phyloP scores from a whole-genome alignment of 2,329 filamentous ascomycete species.

The Delphinella strobiligena region DNA sequence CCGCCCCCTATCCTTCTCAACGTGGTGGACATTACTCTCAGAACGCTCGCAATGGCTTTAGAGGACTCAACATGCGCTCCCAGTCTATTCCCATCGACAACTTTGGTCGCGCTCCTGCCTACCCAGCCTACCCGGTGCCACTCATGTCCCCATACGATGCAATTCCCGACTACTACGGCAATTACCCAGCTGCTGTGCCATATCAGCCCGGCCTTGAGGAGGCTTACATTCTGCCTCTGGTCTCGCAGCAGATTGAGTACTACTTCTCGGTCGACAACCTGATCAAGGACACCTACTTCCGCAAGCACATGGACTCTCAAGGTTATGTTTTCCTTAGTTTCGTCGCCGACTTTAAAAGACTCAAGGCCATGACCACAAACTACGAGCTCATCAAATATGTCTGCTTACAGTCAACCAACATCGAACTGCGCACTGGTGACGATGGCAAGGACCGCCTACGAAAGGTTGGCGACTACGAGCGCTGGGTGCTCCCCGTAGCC shows the following conservation, averaged over 20 bases:
- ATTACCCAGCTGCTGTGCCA: conserved; percentile 46
- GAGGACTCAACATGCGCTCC: conserved; percentile 42
- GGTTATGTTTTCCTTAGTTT: conserved; percentile 76
- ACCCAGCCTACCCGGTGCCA: conserved; percentile 18
- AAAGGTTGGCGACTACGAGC: conserved; percentile 61
- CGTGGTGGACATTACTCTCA: conserved; percentile 21
- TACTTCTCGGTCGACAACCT: conserved; percentile 96
- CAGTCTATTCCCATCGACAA: conserved; percentile 49
- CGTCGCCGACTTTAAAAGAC: conserved; percentile 76
- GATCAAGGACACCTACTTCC: conserved; percentile 81
- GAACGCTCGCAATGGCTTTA: conserved; percentile 30
- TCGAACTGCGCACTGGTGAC: conserved; percentile 64
- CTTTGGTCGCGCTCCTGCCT: conserved; percentile 31
- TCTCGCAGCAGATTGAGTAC: conserved; percentile 60
- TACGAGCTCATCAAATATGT: conserved; percentile 62
- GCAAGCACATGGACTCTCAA: conserved; percentile 87
- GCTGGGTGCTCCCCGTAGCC: conserved; percentile 62
- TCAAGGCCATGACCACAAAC: conserved; percentile 61
- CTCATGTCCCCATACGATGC: conserved; percentile 7
- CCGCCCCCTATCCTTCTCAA: conserved; percentile 16
- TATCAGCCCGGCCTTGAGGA: conserved; percentile 48
- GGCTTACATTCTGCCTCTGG: conserved; percentile 44
- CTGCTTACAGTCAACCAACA: conserved; percentile 56
- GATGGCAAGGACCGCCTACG: conserved; percentile 73
- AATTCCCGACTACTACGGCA: conserved; percentile 36